Conservation (phyloP, 192 early-diverging fungal species). For the Entophlyctis helioformis region DNA sequence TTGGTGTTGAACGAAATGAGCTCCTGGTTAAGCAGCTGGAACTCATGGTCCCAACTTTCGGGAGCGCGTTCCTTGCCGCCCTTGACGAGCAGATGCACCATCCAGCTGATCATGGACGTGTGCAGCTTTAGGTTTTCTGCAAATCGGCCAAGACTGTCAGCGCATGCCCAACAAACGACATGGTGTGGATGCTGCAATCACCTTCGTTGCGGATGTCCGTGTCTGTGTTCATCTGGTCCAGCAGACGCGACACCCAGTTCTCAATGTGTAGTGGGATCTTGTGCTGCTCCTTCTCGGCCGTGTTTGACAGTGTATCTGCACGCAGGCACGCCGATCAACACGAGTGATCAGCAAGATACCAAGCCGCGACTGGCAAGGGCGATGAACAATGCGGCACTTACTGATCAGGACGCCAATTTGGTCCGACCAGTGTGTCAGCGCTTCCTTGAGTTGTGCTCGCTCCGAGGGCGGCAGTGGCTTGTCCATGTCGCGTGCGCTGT, state of each 20-base stretch:
- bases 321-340: too few species aligned
- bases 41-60: conserved; percentile 34
- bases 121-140: conserved; percentile 45
- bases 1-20: conserved; percentile 31
- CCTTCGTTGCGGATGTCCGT: conserved; percentile 37
- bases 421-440: conserved; percentile 28
- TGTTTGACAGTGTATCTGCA: conserved; percentile 32
- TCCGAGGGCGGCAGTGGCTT: conserved; percentile 27
- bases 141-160: too few species aligned
- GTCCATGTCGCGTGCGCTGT: conserved; percentile 25
- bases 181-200: not conserved
- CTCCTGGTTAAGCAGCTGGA: conserved; percentile 27
- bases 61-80: conserved; percentile 19
- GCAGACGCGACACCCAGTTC: conserved; percentile 28
- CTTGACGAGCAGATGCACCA: conserved; percentile 39
- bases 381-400: conserved; percentile 4
- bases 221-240: conserved; percentile 46
- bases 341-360: too few species aligned
- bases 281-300: conserved; percentile 42
- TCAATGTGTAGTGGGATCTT: conserved; percentile 42
- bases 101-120: conserved; percentile 35
- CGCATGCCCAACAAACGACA: too few species aligned
- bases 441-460: conserved; percentile 21
- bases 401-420: conserved; percentile 27
- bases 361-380: too few species aligned